Evolutionary conservation across 345 rosid species (phyloP), one percentile per base, ranked within the genome.

Genomic region (Capsella bursapastoris): DNA sequence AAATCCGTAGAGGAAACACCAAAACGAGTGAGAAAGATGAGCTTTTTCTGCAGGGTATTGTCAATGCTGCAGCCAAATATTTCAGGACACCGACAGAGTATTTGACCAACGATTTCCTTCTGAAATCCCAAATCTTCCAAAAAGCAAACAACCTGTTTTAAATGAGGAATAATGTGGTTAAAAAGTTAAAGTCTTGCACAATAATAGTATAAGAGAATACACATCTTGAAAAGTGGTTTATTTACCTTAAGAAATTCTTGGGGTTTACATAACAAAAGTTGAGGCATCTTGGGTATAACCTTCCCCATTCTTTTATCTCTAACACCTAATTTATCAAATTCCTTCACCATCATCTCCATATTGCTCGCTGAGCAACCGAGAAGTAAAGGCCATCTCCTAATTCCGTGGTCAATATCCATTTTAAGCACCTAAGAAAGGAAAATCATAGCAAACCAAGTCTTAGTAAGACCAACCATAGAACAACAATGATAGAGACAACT

Each of bases 71-170:
- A 55, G 16, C 84, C 90, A 80, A 89, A 91, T 74, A 91, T 69
- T 79, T 94, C 95, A 31, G 98, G 98, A 72, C 98, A 91, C 45
- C 98, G 85, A 59, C 74, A 78, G 10, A 88, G 80, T 66, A 94
- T 79, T 80, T 83, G 80, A 51, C 91, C 92, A 44, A 85, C 74
- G 0, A 65, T 78, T 77, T 85, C 90, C 66, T 60, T 66, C 74
- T 86, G 80, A 74, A 91, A 87, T 64, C 97, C 97, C 15, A 89
- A 49, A 70, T 79, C 90, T 81, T 86, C 85, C 16, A 94, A 52
- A 78, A 87, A 87, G 8, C 82, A 78, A 61, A 89, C 88, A 44
- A 89, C 89, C 98, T 93, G 83, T 34, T 73, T 37, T 53, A 64
- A 22, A 63, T 14, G 35, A 55, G 4, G 14, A 8, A 44, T 37